Conservation (phyloP, 768 basidiomycete species). For the Pleurotus eryngii region DNA sequence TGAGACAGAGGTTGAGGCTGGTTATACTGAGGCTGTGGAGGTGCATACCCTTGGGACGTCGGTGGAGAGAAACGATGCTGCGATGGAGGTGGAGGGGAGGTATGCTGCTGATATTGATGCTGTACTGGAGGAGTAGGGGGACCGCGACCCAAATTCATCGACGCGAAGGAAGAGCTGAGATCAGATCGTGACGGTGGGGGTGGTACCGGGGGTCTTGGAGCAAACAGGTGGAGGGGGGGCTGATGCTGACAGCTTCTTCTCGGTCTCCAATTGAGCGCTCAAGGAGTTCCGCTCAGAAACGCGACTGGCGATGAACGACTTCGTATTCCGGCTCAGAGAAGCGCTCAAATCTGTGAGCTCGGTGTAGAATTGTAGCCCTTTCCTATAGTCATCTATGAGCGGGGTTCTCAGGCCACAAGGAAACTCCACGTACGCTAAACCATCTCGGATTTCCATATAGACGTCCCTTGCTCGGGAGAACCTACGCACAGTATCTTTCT, state of each 20-base stretch:
- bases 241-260: constrained; percentile 54
- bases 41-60: neutral
- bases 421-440: constrained; percentile 61
- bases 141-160: constrained; percentile 46
- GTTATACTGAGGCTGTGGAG: constrained; percentile 8
- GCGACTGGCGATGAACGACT: constrained; percentile 60
- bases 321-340: constrained; percentile 56
- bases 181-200: constrained; percentile 38
- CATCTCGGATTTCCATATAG: constrained; percentile 85
- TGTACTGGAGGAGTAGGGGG: constrained; percentile 24
- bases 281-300: constrained; percentile 69
- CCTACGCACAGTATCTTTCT: constrained; percentile 69
- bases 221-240: constrained; percentile 35
- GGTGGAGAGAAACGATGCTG: constrained; percentile 5
- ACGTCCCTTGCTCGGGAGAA: constrained; percentile 77
- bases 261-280: constrained; percentile 65
- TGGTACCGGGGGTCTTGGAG: constrained; percentile 47
- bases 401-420: constrained; percentile 1
- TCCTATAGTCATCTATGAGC: constrained; percentile 41
- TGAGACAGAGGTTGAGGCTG: constrained; percentile 9
- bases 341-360: constrained; percentile 67
- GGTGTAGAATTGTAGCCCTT: constrained; percentile 86
- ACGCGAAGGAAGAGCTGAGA: constrained; percentile 48
- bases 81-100: constrained; percentile 10
- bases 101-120: constrained; percentile 21